Evolutionary conservation across 345 rosid species (phyloP).

Genomic region (Euclidium syriacum): DNA sequence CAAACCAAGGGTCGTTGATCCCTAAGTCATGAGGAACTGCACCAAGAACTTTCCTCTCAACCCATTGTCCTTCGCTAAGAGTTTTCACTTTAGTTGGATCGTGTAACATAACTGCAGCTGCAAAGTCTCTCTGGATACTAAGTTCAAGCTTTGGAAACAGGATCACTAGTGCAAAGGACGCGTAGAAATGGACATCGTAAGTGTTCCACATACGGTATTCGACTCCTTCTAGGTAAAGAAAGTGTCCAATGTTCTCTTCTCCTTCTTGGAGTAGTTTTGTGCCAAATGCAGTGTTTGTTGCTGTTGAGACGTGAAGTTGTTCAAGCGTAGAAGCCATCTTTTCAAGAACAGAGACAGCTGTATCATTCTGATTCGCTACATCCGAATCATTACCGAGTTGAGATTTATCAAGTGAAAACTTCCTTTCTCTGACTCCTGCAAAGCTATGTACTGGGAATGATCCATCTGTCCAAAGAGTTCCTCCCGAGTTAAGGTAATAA

Average conservation of each 20-base stretch:
- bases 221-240: conserved; percentile 84
- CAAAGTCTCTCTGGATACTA: conserved; percentile 89
- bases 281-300: conserved; percentile 79
- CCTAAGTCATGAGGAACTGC: conserved; percentile 97
- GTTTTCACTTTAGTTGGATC: conserved; percentile 69
- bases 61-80: conserved; percentile 59
- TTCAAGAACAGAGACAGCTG: conserved; percentile 59
- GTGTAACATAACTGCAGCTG: conserved; percentile 88
- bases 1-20: conserved; percentile 80
- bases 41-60: conserved; percentile 75
- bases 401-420: conserved; percentile 88
- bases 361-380: conserved; percentile 36
- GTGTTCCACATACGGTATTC: conserved; percentile 98
- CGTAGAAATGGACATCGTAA: conserved; percentile 89
- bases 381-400: too few relatives aligned
- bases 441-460: conserved; percentile 66
- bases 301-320: conserved; percentile 51
- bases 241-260: conserved; percentile 94
- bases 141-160: conserved; percentile 88
- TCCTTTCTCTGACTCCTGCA: conserved; percentile 48
- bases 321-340: conserved; percentile 67
- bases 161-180: conserved; percentile 82
- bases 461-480: conserved; percentile 96
- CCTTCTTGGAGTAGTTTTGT: conserved; percentile 81
- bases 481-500: conserved; percentile 86